Evolutionary conservation across 768 basidiomycete species (phyloP), one percentile per base, ranked within the genome.

Genomic region (Amanita jacksonii): DNA sequence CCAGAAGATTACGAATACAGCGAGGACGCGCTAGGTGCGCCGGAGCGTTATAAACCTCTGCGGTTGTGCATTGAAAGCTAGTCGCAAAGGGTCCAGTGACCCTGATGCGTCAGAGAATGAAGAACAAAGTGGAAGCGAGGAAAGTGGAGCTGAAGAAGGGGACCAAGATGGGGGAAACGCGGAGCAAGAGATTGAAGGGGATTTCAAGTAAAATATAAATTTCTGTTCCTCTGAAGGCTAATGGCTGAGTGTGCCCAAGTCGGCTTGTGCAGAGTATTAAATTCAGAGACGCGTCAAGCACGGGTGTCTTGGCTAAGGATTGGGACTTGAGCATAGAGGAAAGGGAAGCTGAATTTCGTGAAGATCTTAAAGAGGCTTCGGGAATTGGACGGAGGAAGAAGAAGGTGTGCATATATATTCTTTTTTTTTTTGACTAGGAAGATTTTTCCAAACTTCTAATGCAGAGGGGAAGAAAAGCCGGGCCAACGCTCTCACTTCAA

Each of bases 241-340:
- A n/a, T n/a, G n/a, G n/a, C n/a, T n/a, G n/a, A n/a, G n/a, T n/a
- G n/a, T n/a, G n/a, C n/a, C n/a, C 8, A 19, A 86, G 85, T 47
- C 82, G 80, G 24, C 72, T 89, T 19, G 75, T 86, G 3, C 68
- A 76, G 48, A 74, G 73, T 36, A 84, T 88, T 44, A 72, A 79
- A 23, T 59, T 69, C 1, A 66, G 70, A 24, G 72, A 79, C 42
- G 69, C 66, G 12, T 57, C 63, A 5, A 59, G 53, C 8, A 49
- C 69, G 3, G 72, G 69, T 0, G 59, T 76, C 30, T 61, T 86
- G 18, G 67, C 73, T 28, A 74, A 75, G 45, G 77, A 81, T 46
- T 91, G 87, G 83, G 81, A 88, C 49, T 74, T 85, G 28, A 73
- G 67, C 42, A 73, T 83, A 34, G 76, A 81, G 53, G 79, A 86